Base-by-base conservation (phyloP, 2,329 filamentous ascomycete species). In the Penicillium polonicum region DNA sequence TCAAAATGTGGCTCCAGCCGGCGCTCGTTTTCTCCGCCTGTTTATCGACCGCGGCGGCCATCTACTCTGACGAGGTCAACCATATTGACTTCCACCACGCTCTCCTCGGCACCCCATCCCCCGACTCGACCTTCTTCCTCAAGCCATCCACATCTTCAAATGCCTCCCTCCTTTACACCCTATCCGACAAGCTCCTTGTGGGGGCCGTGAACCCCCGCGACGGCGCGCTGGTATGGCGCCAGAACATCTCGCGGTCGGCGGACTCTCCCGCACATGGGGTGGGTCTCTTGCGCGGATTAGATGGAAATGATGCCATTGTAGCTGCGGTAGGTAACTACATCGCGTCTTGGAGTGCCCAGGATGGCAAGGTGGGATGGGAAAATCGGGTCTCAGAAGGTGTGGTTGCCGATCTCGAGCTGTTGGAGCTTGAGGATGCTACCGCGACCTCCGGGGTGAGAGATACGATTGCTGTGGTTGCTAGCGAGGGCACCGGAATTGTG, bases 121-220 rank as follows among this genome's bases (percentile, higher is more conserved):
- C 85, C 72, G 85, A 90, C 62, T 90, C 91, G 60, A 97, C 93
- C 66, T 95, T 97, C 83, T 97, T 97, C 85, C 91, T 97, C 78
- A 88, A 88, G 66, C 93, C 94, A 39, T 84, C 89, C 69, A 83
- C 85, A 61, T 85, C 88, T 65, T 92, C 93, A 61, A 91, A 90
- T 74, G 92, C 92, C 36, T 93, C 90, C 53, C 82, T 99, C 38
- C 83, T 99, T 52, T 99, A 97, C 74, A 95, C 94, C 0, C 79
- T 97, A 44, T 95, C 91, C 63, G 90, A 97, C 57, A 83, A 92
- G 48, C 86, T 87, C 38, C 84, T 97, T 2, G 76, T 99, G 19
- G 94, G 91, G 48, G 93, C 93, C 1, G 83, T 97, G 46, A 95
- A 97, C 68, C 94, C 94, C 2, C 89, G 87, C 71, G 92, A 88